Conservation (phyloP, 805 yeast species). For the Blastobotrys terrestris region DNA sequence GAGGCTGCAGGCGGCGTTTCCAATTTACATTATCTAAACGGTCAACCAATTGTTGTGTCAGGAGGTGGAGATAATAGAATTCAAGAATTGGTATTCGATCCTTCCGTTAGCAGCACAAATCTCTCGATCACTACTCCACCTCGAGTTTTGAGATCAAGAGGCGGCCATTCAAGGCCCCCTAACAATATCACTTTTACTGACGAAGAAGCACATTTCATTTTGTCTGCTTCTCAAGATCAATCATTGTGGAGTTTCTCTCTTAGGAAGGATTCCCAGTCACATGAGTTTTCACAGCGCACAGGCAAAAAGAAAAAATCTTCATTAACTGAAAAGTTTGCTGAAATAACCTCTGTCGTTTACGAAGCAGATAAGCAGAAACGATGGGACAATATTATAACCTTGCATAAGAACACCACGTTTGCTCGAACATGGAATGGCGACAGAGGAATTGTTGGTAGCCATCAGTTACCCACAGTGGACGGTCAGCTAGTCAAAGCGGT, state of each 20-base stretch:
- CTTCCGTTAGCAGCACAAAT: slow-evolving; percentile 49
- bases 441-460: slow-evolving; percentile 72
- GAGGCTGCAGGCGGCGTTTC: slow-evolving; percentile 74
- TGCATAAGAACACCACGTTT: slow-evolving; percentile 72
- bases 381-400: slow-evolving; percentile 91
- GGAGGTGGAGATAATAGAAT: slow-evolving; percentile 87
- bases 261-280: slow-evolving; percentile 94
- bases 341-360: slow-evolving; percentile 62
- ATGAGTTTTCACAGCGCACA: slow-evolving; percentile 75
- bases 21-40: slow-evolving; percentile 68
- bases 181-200: slow-evolving; percentile 68
- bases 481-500: slow-evolving; percentile 69
- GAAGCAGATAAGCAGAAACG: slow-evolving; percentile 73
- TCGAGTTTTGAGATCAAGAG: slow-evolving; percentile 83
- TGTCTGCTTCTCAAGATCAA: slow-evolving; percentile 81
- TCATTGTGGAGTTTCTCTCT: slow-evolving; percentile 89
- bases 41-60: slow-evolving; percentile 86
- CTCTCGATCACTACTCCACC: slow-evolving; percentile 77
- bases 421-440: slow-evolving; percentile 91
- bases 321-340: slow-evolving; percentile 68
- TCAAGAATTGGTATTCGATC: slow-evolving; percentile 91
- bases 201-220: slow-evolving; percentile 71
- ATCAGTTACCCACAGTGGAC: slow-evolving; percentile 68
- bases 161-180: slow-evolving; percentile 97
- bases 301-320: slow-evolving; percentile 6